Percentiles rank a stretch among this genome's conserved stretches.
phyloP scores from a whole-genome alignment of 2,329 filamentous ascomycete species.

The Cladophialophora immunda region DNA sequence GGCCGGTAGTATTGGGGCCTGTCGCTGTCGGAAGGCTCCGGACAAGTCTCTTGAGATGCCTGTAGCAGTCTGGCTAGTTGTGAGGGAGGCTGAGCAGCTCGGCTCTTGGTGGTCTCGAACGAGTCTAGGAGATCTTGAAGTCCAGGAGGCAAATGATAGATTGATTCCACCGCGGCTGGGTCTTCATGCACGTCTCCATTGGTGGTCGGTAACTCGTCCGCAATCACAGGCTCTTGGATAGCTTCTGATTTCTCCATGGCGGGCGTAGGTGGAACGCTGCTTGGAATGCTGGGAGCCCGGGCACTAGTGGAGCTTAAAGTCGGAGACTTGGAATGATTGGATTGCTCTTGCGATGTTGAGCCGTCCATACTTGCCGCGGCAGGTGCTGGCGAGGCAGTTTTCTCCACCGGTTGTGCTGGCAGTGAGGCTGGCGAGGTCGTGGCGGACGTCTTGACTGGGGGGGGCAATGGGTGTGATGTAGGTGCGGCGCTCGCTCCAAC shows the following conservation, averaged over 20 bases:
- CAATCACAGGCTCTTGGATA: conserved; percentile 41
- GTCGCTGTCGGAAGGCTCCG: conserved; percentile 80
- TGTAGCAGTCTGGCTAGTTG: conserved; percentile 77
- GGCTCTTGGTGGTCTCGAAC: conserved; percentile 82
- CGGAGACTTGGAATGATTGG: conserved; percentile 61
- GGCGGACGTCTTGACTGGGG: conserved; percentile 62
- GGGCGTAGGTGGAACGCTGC: conserved; percentile 56
- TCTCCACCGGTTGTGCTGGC: conserved; percentile 59
- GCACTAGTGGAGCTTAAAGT: conserved; percentile 56
- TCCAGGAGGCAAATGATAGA: conserved; percentile 90
- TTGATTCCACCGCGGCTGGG: conserved; percentile 73
- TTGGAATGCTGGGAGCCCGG: conserved; percentile 50
- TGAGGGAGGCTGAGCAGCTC: conserved; percentile 68
- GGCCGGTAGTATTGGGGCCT: conserved; percentile 85
- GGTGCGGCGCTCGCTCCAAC: conserved; percentile 68
- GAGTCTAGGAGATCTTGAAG: conserved; percentile 90
- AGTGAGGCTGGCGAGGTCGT: conserved; percentile 65
- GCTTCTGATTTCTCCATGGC: conserved; percentile 57
- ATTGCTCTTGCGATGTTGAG: conserved; percentile 44
- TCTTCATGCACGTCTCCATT: conserved; percentile 64
- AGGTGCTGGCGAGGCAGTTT: conserved; percentile 48
- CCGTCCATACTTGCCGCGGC: conserved; percentile 51
- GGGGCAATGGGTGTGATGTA: conserved; percentile 55
- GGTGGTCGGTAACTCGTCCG: conserved; percentile 53
- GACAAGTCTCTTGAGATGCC: conserved; percentile 75